Conservation (phyloP, 2,329 filamentous ascomycete genomes). For the Fonsecaea erecta region DNA sequence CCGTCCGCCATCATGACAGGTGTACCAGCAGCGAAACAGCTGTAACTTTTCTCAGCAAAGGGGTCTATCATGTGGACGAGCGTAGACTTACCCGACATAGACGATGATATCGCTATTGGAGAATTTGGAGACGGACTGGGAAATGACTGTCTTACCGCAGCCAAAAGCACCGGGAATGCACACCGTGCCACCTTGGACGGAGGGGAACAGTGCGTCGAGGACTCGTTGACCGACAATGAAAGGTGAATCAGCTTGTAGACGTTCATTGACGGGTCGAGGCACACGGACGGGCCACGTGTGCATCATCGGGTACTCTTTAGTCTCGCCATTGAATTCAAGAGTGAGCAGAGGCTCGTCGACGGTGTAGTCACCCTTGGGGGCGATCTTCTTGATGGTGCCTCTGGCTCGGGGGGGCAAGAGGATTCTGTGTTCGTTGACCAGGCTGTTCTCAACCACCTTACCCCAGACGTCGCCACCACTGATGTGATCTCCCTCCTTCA, state of each 20-base stretch:
- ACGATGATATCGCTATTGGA: conserved; percentile 99
- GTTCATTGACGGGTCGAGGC: conserved; percentile 88
- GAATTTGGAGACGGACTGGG: conserved; percentile 98
- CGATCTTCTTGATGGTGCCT: conserved; percentile 89
- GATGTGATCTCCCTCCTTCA: conserved; percentile 97
- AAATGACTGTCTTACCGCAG: conserved; percentile 99
- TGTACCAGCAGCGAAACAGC: too few species aligned
- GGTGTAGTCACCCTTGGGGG: conserved; percentile 87
- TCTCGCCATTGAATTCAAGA: conserved; percentile 95
- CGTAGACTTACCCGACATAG: conserved; percentile 72
- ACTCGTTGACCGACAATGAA: conserved; percentile 98
- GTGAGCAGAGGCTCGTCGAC: conserved; percentile 93
- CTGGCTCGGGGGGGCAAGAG: conserved; percentile 85
- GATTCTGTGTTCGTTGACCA: conserved; percentile 92
- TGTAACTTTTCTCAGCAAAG: conserved; percentile 17
- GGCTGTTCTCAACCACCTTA: conserved; percentile 92
- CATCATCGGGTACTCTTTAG: conserved; percentile 96
- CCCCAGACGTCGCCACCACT: conserved; percentile 96
- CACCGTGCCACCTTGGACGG: conserved; percentile 95
- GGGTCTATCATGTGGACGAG: conserved; percentile 7
- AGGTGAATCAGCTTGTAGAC: conserved; percentile 83
- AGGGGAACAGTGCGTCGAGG: conserved; percentile 92
- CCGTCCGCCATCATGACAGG: too few species aligned
- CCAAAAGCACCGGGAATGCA: conserved; percentile 98
- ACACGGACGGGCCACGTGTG: conserved; percentile 98